phyloP scores from a whole-genome alignment of 129 eudicot genomes.

The Chrysanthemum makinoi region DNA sequence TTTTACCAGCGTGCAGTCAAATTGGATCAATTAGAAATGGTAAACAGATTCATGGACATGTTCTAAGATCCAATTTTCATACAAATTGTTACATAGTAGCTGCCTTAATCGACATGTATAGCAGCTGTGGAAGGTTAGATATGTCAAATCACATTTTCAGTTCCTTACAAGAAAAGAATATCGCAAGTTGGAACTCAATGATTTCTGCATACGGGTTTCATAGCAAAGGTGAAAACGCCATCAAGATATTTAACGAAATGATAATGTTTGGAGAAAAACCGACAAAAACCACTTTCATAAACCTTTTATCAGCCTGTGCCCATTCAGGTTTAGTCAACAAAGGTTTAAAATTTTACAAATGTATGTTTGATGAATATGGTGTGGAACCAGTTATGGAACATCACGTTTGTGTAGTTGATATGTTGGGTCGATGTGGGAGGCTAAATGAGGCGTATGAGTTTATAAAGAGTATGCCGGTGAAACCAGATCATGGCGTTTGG shows the following conservation, averaged over 20 bases:
- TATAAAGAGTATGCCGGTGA: slow-evolving; percentile 20
- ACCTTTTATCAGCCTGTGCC: slow-evolving; percentile 65
- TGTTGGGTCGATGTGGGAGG: slow-evolving; percentile 59
- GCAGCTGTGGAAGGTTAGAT: slow-evolving; percentile 65
- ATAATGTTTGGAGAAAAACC: slow-evolving; percentile 35
- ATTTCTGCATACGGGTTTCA: slow-evolving; percentile 71
- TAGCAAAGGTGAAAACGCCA: slow-evolving; percentile 47
- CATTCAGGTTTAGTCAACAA: slow-evolving; percentile 54
- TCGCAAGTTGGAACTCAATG: slow-evolving; percentile 65
- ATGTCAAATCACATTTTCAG: slow-evolving; percentile 34
- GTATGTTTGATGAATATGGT: slow-evolving; percentile 41
- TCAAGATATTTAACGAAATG: slow-evolving; percentile 45
- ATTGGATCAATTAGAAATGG: slow-evolving; percentile 52
- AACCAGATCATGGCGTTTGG: slow-evolving; percentile 60
- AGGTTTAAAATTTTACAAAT: slow-evolving; percentile 38
- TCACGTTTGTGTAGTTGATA: slow-evolving; percentile 63
- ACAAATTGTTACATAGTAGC: slow-evolving; percentile 45
- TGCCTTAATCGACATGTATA: slow-evolving; percentile 64
- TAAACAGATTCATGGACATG: slow-evolving; percentile 58
- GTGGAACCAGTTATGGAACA: slow-evolving; percentile 50
- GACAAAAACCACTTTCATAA: slow-evolving; percentile 32
- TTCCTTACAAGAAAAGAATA: slow-evolving; percentile 32
- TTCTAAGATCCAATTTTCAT: slow-evolving; percentile 35
- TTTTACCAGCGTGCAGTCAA: slow-evolving; percentile 58
- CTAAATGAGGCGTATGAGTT: slow-evolving; percentile 52